Evolutionary conservation across 2,329 filamentous ascomycete genomes (phyloP), one percentile per base, ranked within the genome.

Genomic region (Hypoxylon sp.): DNA sequence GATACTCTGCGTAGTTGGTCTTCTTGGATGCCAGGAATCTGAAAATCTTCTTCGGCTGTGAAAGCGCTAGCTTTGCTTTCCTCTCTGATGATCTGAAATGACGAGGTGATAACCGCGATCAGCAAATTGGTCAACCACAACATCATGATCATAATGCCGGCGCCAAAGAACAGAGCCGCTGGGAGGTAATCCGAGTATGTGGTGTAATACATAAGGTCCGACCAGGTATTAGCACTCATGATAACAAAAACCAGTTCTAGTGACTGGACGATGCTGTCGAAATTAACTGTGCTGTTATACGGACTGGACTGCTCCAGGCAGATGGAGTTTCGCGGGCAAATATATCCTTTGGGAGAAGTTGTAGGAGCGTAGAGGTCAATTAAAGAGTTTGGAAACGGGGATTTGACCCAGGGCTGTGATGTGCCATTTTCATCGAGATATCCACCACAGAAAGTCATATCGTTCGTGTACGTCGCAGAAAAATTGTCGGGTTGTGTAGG

Each of bases 191-290:
- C 94, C 17, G 90, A 95, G 65, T 96, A 86, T 43, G 89, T 91
- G 3, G 93, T 91, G 63, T 91, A 89, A 71, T 99, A 99, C 78
- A 99, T 91, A 43, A 97, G 75, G 70, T 97, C 91, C 1, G 91
- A 89, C 71, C 95, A 99, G 0, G 94, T 99, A 69, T 99, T 99
- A 37, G 91, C 93, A 64, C 91, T 96, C 90, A 99, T 99, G 67
- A 99, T 88, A 41, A 99, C 91, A 67, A 99, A 99, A 2, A 99
- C 92, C 50, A 97, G 78, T 73, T 99, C 91, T 42, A 97, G 75
- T 0, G 92, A 97, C 59, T 97, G 87, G 20, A 90, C 74, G 29
- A 99, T 95, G 67, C 97, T 93, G 75, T 99, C 94, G 67, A 97
- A 99, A 69, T 88, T 95, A 63, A 97, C 82, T 0, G 94, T 99